A percentile compares a stretch with the other conserved stretches of the same genome.
Conservation (phyloP, 1,139 yeast genomes). For the Debaryomyces nepalensis region DNA sequence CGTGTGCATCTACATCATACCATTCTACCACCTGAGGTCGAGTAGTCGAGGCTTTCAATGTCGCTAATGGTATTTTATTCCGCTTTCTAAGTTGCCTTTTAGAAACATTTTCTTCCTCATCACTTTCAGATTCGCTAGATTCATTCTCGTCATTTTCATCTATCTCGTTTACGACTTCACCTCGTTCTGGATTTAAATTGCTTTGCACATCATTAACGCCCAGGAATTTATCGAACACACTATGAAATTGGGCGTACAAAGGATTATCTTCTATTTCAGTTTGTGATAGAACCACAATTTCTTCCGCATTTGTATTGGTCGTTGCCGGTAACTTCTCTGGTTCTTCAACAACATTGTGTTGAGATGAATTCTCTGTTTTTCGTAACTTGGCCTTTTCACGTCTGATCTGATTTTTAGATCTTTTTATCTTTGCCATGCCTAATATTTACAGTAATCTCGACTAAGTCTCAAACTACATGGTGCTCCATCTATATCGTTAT, state of each 20-base stretch:
- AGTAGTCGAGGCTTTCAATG: constrained; percentile 61
- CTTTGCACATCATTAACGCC: constrained; percentile 19
- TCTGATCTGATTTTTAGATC: constrained; percentile 66
- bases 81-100: constrained; percentile 52
- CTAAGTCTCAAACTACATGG: constrained; percentile 1
- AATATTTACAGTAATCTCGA: background rate
- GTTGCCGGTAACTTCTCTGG: background rate
- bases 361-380: constrained; percentile 33
- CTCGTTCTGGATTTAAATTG: constrained; percentile 16
- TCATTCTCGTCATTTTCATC: constrained; percentile 27
- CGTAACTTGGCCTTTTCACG: constrained; percentile 62
- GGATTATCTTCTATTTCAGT: constrained; percentile 27
- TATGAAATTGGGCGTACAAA: constrained; percentile 43
- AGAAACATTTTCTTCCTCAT: constrained; percentile 22
- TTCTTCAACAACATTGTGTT: constrained; percentile 4
- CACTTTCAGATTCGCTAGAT: constrained; percentile 14
- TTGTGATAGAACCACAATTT: background rate
- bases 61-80: constrained; percentile 67
- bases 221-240: constrained; percentile 49
- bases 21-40: constrained; percentile 83
- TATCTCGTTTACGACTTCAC: constrained; percentile 29
- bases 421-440: constrained; percentile 30
- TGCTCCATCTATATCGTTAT: constrained; percentile 4
- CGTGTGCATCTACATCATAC: constrained; percentile 84
- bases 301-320: constrained; percentile 7